Evolutionary conservation across 1,284 basidiomycete genomes (phyloP), one percentile per base, ranked within the genome.

Genomic region (Thelephora terrestris): DNA sequence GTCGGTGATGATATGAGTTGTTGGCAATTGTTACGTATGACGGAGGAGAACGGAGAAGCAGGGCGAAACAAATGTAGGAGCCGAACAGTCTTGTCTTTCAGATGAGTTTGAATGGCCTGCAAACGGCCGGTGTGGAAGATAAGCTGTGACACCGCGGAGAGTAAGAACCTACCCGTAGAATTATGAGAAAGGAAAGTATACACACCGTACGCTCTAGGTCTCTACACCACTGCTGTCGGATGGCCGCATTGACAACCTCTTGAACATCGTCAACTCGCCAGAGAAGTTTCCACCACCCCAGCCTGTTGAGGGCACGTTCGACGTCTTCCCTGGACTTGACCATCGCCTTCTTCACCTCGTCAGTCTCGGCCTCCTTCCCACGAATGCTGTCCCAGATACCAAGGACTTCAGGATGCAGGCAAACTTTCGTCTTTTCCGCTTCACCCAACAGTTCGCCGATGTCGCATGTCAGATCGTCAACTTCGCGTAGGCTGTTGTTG

Each of bases 241-340:
- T 62, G 35, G 78, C 75, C 12, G 68, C 56, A 1, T 65, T 68
- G 7, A 92, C 63, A 25, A 80, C 71, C 32, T 67, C 63, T 7
- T 73, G 78, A 17, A 90, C 74, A 52, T 90, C 88, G 59, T 92
- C 90, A 1, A 86, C 77, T 7, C 75, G 66, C 70, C 74, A 76
- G 6, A 84, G 57, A 57, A 84, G 72, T 52, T 71, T 76, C 74
- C 81, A 81, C 78, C 83, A 88, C 7, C 73, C 76, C 53, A 90
- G 62, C 4, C 64, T 64, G 45, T 72, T 66, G 61, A 90, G 70
- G 1, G 79, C 68, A 2, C 59, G 49, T 52, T 69, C 66, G 52
- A 91, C 70, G n/a, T 73, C 68, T 45, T 64, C 67, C 48, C 69
- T 65, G 1, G 78, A 73, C 24, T 64, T 60, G 16, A 64, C 62